These are phyloP conservation scores for Sonneratia alba DNA, from an alignment of 345 rosid genomes.

Conservation along the genomic window DNA sequence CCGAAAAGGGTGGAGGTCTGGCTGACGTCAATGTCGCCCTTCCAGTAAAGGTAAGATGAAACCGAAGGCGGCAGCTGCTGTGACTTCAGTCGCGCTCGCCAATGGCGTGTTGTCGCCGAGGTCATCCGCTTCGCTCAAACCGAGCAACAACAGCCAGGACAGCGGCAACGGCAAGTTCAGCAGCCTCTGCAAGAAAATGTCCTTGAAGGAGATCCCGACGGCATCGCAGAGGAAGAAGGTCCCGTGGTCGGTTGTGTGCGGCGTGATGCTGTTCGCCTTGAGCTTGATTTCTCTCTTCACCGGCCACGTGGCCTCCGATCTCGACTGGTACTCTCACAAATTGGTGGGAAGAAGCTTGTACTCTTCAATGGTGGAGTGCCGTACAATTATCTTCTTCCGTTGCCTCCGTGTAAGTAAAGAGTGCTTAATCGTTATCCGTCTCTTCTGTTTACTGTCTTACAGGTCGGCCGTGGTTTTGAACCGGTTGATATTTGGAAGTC, in stretches of 20 bases:
- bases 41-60: background rate
- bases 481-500: conserved; percentile 90
- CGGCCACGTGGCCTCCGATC: conserved; percentile 88
- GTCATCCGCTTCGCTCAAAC: background rate
- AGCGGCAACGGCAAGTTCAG: background rate
- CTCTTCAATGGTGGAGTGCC: conserved; percentile 43
- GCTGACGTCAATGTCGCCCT: background rate
- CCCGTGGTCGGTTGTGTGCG: conserved; percentile 62
- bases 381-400: background rate
- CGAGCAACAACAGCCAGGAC: background rate
- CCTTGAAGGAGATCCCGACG: background rate
- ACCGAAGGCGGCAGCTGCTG: background rate
- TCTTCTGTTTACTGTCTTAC: conserved; percentile 5
- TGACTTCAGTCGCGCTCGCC: background rate
- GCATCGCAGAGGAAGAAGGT: conserved; percentile 16
- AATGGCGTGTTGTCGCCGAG: background rate
- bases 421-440: background rate
- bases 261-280: conserved; percentile 72
- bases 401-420: background rate
- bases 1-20: background rate
- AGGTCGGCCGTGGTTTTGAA: conserved; percentile 44
- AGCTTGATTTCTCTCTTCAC: conserved; percentile 87
- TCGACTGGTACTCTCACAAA: conserved; percentile 87
- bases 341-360: conserved; percentile 42
- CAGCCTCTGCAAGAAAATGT: background rate